Evolutionary conservation across 1,284 basidiomycete genomes (phyloP), one percentile per base, ranked within the genome.

Genomic region (Ustilago bromivora): DNA sequence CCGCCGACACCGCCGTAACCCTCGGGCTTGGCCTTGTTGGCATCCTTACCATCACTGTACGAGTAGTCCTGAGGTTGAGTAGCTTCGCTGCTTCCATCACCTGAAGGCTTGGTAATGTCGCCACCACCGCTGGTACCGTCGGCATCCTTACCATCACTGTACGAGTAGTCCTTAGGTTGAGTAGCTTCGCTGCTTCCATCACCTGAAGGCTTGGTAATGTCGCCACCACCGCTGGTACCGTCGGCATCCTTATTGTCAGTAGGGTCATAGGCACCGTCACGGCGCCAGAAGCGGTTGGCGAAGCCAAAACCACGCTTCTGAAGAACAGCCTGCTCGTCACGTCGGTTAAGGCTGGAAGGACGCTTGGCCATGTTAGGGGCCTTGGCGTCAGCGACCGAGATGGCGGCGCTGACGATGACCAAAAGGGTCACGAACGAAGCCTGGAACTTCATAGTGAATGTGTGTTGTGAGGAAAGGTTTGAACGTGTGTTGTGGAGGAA

Each of bases 341-440:
- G 61, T 19, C 69, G 74, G 55, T 56, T 58, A 28, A 71, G 69
- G n/a, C 51, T 57, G n/a, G 65, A 59, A 11, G 74, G 74, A 19
- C 74, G 74, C 74, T 71, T 76, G 49, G 63, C 40, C 40, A 61
- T n/a, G 40, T 62, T 49, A 19, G 57, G 41, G 17, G 36, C 11
- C 58, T 66, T 65, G 38, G 69, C 74, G 35, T 76, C 74, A 57
- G 74, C 68, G n/a, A 71, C 66, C 69, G 74, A 71, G 53, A 76
- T 71, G 65, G 74, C 74, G 49, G 65, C 69, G 59, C 65, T 68
- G 65, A 76, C 69, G 11, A 71, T 55, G 52, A 76, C 74, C 54
- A 76, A 36, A 2, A 76, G 69, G 41, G 69, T 64, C 43, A 76
- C 60, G 47, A 76, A 76, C 9, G 69, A 76, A 51, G 68, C 58